phyloP scores from a whole-genome alignment of 1,284 basidiomycete species.

The Heliocybe sulcata region DNA sequence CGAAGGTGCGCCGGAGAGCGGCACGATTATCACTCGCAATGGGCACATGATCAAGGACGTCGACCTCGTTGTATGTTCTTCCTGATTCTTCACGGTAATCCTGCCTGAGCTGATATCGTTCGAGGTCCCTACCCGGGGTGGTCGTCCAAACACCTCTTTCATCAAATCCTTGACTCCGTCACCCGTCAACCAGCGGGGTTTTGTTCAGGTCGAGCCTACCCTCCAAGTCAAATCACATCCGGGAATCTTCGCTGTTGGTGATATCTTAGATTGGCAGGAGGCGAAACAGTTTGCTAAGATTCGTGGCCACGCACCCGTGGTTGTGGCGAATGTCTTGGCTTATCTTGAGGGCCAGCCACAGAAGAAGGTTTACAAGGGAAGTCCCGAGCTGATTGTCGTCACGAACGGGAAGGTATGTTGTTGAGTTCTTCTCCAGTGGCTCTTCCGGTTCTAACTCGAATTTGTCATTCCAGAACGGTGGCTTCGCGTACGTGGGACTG shows the following conservation, averaged over 20 bases:
- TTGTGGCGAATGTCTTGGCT: conserved; percentile 39
- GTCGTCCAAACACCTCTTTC: conserved; percentile 43
- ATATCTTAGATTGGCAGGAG: conserved; percentile 51
- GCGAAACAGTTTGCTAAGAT: conserved; percentile 51
- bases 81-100: conserved; percentile 1
- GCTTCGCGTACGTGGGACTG: conserved; percentile 34
- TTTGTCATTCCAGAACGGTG: conserved; percentile 30
- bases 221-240: conserved; percentile 41
- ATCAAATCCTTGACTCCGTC: conserved; percentile 34
- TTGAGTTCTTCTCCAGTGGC: background rate
- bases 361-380: conserved; percentile 41
- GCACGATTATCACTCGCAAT: conserved; percentile 40
- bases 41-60: conserved; percentile 41
- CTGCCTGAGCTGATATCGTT: background rate
- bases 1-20: conserved; percentile 30
- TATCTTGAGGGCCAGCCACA: conserved; percentile 27
- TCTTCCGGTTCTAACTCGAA: background rate
- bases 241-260: conserved; percentile 51
- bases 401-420: conserved; percentile 52
- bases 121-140: conserved; percentile 42
- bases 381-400: conserved; percentile 43
- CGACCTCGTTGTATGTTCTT: conserved; percentile 46
- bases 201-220: conserved; percentile 42
- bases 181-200: conserved; percentile 31
- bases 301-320: conserved; percentile 31